A percentile compares a stretch with the other conserved stretches of the same genome.
Evolutionary conservation across 305 asterid genomes (phyloP).

Genomic region (Rubia balearica): DNA sequence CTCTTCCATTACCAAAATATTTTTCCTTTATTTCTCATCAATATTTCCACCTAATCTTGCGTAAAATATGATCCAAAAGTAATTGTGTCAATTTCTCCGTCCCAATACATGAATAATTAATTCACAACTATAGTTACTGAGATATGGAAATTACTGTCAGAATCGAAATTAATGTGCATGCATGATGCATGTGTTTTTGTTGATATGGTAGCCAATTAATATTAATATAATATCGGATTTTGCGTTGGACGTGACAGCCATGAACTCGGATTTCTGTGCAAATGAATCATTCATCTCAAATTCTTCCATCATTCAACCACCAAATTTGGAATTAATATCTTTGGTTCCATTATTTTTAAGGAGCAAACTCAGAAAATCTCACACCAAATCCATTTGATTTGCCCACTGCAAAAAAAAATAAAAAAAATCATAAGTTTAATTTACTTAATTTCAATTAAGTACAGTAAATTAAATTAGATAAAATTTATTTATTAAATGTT

Average conservation of each 20-base stretch:
- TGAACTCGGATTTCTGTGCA: constrained; percentile 7
- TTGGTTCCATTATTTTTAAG: neutral
- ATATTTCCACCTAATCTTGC: too few species aligned
- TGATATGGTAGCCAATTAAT: too few species aligned
- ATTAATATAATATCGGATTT: neutral
- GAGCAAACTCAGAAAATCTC: neutral
- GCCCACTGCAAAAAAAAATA: neutral
- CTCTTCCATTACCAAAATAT: too few species aligned
- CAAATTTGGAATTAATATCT: neutral
- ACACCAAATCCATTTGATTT: constrained; percentile 2
- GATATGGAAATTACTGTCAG: neutral
- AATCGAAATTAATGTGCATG: neutral
- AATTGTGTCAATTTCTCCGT: too few species aligned
- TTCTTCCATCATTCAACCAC: neutral
- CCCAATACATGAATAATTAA: too few species aligned
- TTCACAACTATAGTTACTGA: neutral
- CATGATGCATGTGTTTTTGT: constrained; percentile 3
- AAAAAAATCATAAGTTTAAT: too few species aligned
- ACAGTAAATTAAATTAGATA: too few species aligned
- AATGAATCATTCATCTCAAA: neutral
- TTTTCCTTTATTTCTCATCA: too few species aligned
- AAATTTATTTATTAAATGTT: too few species aligned
- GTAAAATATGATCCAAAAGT: too few species aligned
- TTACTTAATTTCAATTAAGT: too few species aligned
- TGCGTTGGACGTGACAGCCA: constrained; percentile 5